phyloP scores from a whole-genome alignment of 1,139 yeast species.

The Protomyces lactucae-debilis region DNA sequence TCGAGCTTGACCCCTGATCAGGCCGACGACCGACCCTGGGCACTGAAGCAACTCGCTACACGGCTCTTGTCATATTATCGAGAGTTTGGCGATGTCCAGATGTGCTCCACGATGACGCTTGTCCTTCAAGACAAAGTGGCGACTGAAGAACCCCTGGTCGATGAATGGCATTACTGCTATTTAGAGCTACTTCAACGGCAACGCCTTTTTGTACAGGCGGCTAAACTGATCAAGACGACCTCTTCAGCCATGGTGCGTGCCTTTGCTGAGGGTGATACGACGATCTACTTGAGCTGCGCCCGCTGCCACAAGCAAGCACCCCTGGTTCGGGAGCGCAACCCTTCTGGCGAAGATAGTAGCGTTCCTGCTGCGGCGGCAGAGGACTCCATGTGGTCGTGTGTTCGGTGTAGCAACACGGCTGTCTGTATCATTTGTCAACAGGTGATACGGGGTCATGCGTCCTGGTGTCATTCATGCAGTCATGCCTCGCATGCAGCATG shows the following conservation, averaged over 20 bases:
- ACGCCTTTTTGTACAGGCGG: conserved; percentile 54
- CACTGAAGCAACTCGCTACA: background rate
- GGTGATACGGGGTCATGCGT: conserved; percentile 68
- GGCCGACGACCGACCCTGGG: conserved; percentile 1
- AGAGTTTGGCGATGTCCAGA: conserved; percentile 36
- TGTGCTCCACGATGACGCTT: conserved; percentile 57
- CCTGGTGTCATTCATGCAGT: conserved; percentile 71
- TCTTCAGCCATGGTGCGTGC: conserved; percentile 45
- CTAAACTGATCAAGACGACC: conserved; percentile 52
- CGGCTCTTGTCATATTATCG: conserved; percentile 3
- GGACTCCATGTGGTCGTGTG: conserved; percentile 11
- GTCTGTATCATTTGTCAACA: conserved; percentile 71
- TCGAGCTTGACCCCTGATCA: background rate
- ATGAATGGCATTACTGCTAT: conserved; percentile 58
- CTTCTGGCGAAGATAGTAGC: conserved; percentile 46
- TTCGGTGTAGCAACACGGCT: conserved; percentile 20
- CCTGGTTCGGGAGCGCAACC: conserved; percentile 51
- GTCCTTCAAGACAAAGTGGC: conserved; percentile 48
- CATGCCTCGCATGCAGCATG: conserved; percentile 85
- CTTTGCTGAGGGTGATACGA: conserved; percentile 52
- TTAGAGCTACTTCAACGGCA: conserved; percentile 54
- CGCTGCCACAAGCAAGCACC: conserved; percentile 57
- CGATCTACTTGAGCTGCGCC: conserved; percentile 62
- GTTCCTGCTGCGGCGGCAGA: conserved; percentile 23
- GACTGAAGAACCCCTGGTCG: conserved; percentile 35